Conservation (phyloP, 192 early-diverging fungal genomes). For the Coemansia sp. region DNA sequence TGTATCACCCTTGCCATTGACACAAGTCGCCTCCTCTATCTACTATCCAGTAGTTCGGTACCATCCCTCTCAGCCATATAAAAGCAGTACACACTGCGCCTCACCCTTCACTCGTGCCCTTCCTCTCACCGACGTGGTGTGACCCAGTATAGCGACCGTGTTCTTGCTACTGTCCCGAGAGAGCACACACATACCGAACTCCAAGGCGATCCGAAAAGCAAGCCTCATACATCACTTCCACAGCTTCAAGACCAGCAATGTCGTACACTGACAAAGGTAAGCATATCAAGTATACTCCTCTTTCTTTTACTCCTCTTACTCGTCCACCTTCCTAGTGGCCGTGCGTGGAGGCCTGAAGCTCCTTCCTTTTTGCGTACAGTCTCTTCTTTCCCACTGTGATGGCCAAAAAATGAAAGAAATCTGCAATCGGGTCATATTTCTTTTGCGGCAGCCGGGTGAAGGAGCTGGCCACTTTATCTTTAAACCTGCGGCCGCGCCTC, state of each 20-base stretch:
- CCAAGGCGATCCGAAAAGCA: not conserved
- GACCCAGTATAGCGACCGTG: not conserved
- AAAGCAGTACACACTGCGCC: constrained; percentile 3
- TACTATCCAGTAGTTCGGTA: not conserved
- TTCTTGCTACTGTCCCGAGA: not conserved
- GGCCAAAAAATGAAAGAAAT: too few species aligned
- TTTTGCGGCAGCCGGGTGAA: too few species aligned
- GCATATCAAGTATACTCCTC: constrained; percentile 5
- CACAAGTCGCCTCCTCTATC: not conserved
- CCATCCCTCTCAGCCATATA: not conserved
- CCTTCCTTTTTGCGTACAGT: too few species aligned
- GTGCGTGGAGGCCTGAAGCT: too few species aligned
- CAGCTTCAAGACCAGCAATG: not conserved
- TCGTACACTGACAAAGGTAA: constrained; percentile 53
- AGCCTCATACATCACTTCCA: not conserved
- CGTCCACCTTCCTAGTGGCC: not conserved
- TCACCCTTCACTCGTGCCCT: too few species aligned
- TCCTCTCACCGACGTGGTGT: not conserved
- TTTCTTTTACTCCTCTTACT: not conserved
- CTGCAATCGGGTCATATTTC: too few species aligned
- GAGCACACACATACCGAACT: not conserved
- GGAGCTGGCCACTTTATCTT: not conserved
- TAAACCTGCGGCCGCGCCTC: not conserved
- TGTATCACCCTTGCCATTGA: not conserved
- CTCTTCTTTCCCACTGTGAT: too few species aligned